Evolutionary conservation across 257 asterid species (phyloP).

Genomic region (Apocynum venetum): DNA sequence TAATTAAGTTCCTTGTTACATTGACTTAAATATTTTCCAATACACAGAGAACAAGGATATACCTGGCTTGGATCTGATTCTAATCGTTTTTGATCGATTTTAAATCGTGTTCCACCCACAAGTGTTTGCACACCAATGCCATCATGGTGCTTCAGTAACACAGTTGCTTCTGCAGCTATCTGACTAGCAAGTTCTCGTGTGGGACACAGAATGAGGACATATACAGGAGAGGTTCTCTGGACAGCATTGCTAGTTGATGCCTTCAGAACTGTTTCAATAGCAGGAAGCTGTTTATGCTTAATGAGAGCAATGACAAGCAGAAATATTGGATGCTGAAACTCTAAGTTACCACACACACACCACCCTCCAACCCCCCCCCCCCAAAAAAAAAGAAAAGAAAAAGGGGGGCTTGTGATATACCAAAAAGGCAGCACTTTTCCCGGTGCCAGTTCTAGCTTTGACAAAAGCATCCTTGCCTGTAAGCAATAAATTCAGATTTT

Average conservation of each 20-base stretch:
- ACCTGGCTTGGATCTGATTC: conserved; percentile 83
- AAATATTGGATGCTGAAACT: conserved; percentile 10
- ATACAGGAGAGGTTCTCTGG: conserved; percentile 53
- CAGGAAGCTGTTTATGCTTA: conserved; percentile 95
- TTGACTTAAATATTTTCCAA: not conserved
- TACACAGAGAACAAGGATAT: not conserved
- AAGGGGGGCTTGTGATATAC: conserved; percentile 35
- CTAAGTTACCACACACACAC: not conserved
- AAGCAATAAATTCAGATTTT: not conserved
- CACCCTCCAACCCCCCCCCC: not conserved
- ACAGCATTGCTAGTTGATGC: conserved; percentile 32
- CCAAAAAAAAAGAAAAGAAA: not conserved
- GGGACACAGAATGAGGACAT: conserved; percentile 81
- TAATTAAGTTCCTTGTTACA: not conserved
- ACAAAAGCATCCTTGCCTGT: conserved; percentile 88
- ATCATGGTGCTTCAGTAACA: conserved; percentile 78
- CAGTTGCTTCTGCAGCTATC: conserved; percentile 87
- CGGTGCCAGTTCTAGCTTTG: conserved; percentile 91
- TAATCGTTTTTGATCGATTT: conserved; percentile 69
- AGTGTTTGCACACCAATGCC: conserved; percentile 81
- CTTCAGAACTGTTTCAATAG: conserved; percentile 97
- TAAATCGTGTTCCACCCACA: conserved; percentile 91
- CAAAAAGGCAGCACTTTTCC: conserved; percentile 93
- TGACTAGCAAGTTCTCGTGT: conserved; percentile 97
- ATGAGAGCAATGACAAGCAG: conserved; percentile 34